These are phyloP conservation scores for Botryosphaeria agaves DNA, from an alignment of 2,329 filamentous ascomycete genomes.

Conservation along the genomic window DNA sequence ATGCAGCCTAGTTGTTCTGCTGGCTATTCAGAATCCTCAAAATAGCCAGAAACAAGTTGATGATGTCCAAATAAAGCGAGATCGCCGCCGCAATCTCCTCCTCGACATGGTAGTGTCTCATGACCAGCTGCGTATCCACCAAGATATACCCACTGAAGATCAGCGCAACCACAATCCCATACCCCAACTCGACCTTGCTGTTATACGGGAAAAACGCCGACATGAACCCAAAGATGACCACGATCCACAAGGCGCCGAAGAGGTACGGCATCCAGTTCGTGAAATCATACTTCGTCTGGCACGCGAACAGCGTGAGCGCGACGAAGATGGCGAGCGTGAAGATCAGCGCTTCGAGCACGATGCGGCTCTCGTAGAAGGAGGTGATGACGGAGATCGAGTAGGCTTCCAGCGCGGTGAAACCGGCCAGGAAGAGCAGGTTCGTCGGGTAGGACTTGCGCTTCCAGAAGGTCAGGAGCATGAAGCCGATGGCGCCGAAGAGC, in stretches of 20 bases:
- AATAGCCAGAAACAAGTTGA: conserved; percentile 95
- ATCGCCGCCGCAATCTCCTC: conserved; percentile 95
- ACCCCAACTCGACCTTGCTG: conserved; percentile 69
- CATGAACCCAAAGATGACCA: conserved; percentile 90
- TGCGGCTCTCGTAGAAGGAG: conserved; percentile 66
- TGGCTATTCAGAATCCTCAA: conserved; percentile 92
- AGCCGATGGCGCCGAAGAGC: conserved; percentile 65
- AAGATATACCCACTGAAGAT: conserved; percentile 92
- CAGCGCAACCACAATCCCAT: conserved; percentile 64
- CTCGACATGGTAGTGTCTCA: conserved; percentile 93
- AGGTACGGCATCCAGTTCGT: conserved; percentile 94
- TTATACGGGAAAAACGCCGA: conserved; percentile 71
- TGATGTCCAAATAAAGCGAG: conserved; percentile 85
- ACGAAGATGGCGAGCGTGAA: conserved; percentile 58
- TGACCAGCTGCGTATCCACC: conserved; percentile 87
- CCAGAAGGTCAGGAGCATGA: conserved; percentile 83
- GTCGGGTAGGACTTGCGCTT: conserved; percentile 91
- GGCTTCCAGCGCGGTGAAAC: conserved; percentile 82
- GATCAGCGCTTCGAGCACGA: conserved; percentile 80
- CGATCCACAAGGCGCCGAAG: conserved; percentile 75
- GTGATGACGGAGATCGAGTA: conserved; percentile 89
- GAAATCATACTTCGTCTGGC: conserved; percentile 97
- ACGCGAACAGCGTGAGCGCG: conserved; percentile 62
- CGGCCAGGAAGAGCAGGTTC: conserved; percentile 80
- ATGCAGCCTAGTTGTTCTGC: conserved; percentile 56